Evolutionary conservation across 768 basidiomycete species (phyloP), one percentile per base, ranked within the genome.

Genomic region (Hemileccinum rubropunctum): DNA sequence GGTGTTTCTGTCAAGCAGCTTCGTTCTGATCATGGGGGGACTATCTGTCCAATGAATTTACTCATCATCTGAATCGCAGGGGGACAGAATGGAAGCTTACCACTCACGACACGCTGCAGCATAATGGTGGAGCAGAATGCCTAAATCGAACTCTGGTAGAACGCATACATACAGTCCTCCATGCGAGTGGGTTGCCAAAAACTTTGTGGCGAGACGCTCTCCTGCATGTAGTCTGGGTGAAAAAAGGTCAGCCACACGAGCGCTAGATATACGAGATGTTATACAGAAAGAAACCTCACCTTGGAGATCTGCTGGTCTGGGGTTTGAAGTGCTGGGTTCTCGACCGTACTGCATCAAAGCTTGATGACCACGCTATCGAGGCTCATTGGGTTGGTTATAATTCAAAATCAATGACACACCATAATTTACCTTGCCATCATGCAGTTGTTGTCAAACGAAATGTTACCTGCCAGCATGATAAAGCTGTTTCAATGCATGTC

Each of bases 11-110:
- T 60, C 4, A 51, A 60, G 27, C 23, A 13, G 2, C 42, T 59
- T 0, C 18, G 38, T 2, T 53, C 51, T 0, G 54, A 58, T 33
- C 2, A 15, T 2, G 51, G 51, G 3, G 46, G 51, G 71, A 81
- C 45, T 78, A 75, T 15, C 33, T 34, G 33, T 12, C 12, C 33
- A 15, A 34, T 15, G 33, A 34, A 14, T 34, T 34, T 10, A 34
- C 10, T 11, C 8, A 15, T 7, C 13, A 35, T n/a, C n/a, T 35
- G 3, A 9, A 35, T 9, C 2, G 1, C 2, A 3, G 6, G 2
- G 15, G 34, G n/a, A 35, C 34, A 2, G 34, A 35, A 14, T 14
- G 12, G 1, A 13, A 15, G 13, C 6, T 53, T 15, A 53, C 48
- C 10, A 17, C 21, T 0, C 48, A 53, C 34, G 41, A 53, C 5